Evolutionary conservation across 176 grass and related monocot species (phyloP).

Genomic region (Triticum aestivum): DNA sequence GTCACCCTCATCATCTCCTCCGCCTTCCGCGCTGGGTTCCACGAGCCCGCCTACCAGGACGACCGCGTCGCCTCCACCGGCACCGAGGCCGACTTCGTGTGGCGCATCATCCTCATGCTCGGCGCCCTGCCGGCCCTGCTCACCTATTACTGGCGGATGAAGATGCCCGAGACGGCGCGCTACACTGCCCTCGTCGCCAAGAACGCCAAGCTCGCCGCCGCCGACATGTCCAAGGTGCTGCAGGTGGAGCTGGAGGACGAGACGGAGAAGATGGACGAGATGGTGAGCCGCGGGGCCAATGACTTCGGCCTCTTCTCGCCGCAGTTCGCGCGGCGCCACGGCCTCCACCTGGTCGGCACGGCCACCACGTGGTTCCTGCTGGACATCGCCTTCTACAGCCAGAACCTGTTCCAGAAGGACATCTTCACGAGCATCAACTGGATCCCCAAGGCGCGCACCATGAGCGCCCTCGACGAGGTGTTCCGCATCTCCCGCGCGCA

Average conservation of each 20-base stretch:
- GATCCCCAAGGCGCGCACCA: conserved; percentile 49
- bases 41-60: conserved; percentile 46
- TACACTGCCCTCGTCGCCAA: conserved; percentile 72
- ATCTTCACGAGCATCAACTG: conserved; percentile 63
- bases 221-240: conserved; percentile 71
- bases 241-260: conserved; percentile 49
- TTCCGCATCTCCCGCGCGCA: conserved; percentile 64
- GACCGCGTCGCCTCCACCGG: background rate
- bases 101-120: conserved; percentile 68
- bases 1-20: conserved; percentile 54
- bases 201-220: conserved; percentile 71
- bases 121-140: conserved; percentile 43
- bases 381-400: conserved; percentile 82
- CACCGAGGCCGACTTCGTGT: conserved; percentile 55
- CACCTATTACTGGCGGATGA: conserved; percentile 77
- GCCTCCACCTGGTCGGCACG: conserved; percentile 58
- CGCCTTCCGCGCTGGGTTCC: conserved; percentile 32
- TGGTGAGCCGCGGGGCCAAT: background rate
- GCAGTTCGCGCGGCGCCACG: conserved; percentile 57
- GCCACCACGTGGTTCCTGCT: conserved; percentile 66
- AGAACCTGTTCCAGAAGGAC: conserved; percentile 85
- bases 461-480: conserved; percentile 73
- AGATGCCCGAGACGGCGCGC: conserved; percentile 83
- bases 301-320: conserved; percentile 54
- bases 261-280: conserved; percentile 17